These are phyloP conservation scores for Telfairia occidentalis DNA, from an alignment of 331 rosid genomes.

Conservation along the genomic window DNA sequence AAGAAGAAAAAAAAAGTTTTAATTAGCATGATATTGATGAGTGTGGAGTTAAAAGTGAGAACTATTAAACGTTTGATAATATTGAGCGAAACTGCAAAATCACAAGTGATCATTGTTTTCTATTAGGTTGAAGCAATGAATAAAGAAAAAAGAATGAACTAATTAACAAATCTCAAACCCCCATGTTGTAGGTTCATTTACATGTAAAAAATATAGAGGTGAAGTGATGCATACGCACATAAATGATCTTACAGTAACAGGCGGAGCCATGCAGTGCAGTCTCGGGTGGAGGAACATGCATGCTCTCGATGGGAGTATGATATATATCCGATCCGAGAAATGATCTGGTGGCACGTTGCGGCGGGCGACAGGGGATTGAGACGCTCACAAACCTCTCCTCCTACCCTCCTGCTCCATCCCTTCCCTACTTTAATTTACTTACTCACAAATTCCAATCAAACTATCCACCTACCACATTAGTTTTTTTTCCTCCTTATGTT, in stretches of 20 bases:
- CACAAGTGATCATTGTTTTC: not conserved
- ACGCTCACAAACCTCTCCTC: not conserved
- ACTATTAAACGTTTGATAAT: not conserved
- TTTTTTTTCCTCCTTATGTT: not conserved
- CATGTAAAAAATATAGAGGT: not conserved
- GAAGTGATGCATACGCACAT: not conserved
- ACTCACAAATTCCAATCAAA: not conserved
- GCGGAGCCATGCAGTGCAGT: not conserved
- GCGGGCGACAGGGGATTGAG: not conserved
- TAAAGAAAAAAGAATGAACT: not conserved
- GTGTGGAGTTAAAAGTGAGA: too few relatives aligned
- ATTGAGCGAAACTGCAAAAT: not conserved
- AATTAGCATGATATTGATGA: too few relatives aligned
- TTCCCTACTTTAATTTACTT: not conserved
- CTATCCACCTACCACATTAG: not conserved
- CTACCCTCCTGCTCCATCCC: not conserved
- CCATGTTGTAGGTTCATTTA: not conserved
- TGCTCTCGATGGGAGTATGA: too few relatives aligned
- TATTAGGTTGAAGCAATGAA: not conserved
- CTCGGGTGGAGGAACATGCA: not conserved
- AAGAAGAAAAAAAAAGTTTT: too few relatives aligned
- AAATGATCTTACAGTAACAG: not conserved
- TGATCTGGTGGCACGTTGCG: not conserved
- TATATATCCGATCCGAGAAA: not conserved
- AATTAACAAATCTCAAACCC: constrained; percentile 3